Evolutionary conservation across 2,329 filamentous ascomycete genomes (phyloP).

Genomic region (Monilinia laxa): DNA sequence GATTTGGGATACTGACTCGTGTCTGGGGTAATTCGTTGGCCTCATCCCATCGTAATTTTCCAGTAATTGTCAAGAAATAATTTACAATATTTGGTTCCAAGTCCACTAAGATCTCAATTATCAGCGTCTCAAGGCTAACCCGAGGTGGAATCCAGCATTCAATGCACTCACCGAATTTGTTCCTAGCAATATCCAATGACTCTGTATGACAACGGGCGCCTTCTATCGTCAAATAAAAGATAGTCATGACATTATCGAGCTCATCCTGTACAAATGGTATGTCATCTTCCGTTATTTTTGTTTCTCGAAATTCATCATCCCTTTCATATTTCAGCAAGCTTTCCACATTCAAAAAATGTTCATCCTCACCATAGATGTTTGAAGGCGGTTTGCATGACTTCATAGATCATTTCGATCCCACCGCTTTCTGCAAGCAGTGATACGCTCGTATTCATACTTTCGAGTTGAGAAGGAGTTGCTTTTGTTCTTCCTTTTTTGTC

Average conservation of each 20-base stretch:
- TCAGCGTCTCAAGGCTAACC: slow-evolving; percentile 30
- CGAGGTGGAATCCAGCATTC: neutral
- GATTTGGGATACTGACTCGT: slow-evolving; percentile 50
- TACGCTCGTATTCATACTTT: slow-evolving; percentile 57
- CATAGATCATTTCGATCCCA: slow-evolving; percentile 36
- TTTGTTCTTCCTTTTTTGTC: slow-evolving; percentile 49
- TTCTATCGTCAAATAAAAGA: slow-evolving; percentile 61
- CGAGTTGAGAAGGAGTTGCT: slow-evolving; percentile 57
- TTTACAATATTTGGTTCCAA: slow-evolving; percentile 68
- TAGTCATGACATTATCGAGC: slow-evolving; percentile 61
- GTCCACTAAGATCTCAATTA: slow-evolving; percentile 42
- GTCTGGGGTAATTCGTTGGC: slow-evolving; percentile 61
- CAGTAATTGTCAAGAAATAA: slow-evolving; percentile 67
- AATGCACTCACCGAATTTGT: slow-evolving; percentile 50
- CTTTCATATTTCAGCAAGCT: slow-evolving; percentile 27
- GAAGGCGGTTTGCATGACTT: slow-evolving; percentile 39
- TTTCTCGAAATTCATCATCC: slow-evolving; percentile 41
- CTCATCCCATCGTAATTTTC: slow-evolving; percentile 72
- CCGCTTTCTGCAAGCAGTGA: slow-evolving; percentile 52
- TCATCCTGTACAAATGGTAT: slow-evolving; percentile 52
- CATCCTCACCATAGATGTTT: slow-evolving; percentile 40
- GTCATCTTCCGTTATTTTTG: slow-evolving; percentile 38
- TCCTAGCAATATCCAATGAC: slow-evolving; percentile 43
- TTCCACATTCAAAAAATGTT: neutral
- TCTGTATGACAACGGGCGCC: slow-evolving; percentile 53